Evolutionary conservation across 129 eudicot genomes (phyloP), one percentile per base, ranked within the genome.

Genomic region (Pseudognaphalium luteoalbum): DNA sequence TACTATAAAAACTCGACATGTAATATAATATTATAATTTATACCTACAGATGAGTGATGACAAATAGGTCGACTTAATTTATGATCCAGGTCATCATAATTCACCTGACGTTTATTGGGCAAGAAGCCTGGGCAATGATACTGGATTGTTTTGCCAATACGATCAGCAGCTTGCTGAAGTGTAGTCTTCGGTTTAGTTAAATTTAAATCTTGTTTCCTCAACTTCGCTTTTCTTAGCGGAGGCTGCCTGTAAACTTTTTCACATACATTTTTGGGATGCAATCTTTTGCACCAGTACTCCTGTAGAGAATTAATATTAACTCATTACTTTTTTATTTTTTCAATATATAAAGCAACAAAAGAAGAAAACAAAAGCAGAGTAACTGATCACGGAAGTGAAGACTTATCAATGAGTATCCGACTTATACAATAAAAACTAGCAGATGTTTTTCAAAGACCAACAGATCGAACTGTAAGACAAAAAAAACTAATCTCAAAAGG

Each of bases 251-350:
- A 94, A 32, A 94, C 98, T 74, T 91, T 94, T 84, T 94, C 97
- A 44, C 98, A 94, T 65, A 94, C 98, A 85, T 89, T 84, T 85
- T 94, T 91, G 32, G 98, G 98, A 73, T 94, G 98, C 86, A 88
- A 76, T 79, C 89, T 89, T 86, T 94, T 94, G 85, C 98, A 94
- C 98, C 98, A 94, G 77, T 91, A 94, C 81, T 94, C 98, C 98
- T 94, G 80, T 50, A 70, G 76, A 54, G 33, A 72, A 65, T 28
- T 35, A 12, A 39, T 19, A 51, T 51, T 37, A 72, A 65, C 9
- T 52, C 25, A 57, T 50, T 9, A 44, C 16, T 22, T 70, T 60
- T 17, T 44, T 32, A 25, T 42, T 47, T 19, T 61, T 71, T 71
- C 57, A 78, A 50, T 12, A 72, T 37, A 72, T 51, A 17, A 47